A percentile compares a stretch with the other conserved stretches of the same genome.
phyloP scores from a whole-genome alignment of 495 filamentous ascomycete species.

The Penicillium flavigenum region DNA sequence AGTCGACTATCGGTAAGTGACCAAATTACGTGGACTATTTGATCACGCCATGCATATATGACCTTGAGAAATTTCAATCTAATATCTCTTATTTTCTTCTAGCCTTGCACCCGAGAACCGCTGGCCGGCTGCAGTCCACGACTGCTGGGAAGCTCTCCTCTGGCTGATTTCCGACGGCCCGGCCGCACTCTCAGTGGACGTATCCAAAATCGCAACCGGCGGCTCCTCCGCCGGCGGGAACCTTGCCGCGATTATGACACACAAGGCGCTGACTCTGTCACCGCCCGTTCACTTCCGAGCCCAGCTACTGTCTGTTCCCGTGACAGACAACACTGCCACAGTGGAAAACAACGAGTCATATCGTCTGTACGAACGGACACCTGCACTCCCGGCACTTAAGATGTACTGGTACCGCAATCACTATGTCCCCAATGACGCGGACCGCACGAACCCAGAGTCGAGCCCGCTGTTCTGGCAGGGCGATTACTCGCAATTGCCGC shows the following conservation, averaged over 20 bases:
- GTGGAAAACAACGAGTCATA: constrained; percentile 47
- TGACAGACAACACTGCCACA: constrained; percentile 56
- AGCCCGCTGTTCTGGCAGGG: constrained; percentile 53
- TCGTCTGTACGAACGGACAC: constrained; percentile 48
- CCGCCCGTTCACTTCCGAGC: constrained; percentile 45
- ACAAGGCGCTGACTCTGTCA: constrained; percentile 48
- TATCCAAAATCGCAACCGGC: constrained; percentile 49
- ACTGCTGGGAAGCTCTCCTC: constrained; percentile 57
- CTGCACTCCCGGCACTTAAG: constrained; percentile 52
- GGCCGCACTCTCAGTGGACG: constrained; percentile 42
- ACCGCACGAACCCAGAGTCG: constrained; percentile 52
- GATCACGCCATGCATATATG: constrained; percentile 14
- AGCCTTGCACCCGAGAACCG: constrained; percentile 55
- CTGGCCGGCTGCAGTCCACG: constrained; percentile 56
- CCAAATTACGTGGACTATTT: neutral
- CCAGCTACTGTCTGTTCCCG: constrained; percentile 58
- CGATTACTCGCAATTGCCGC: constrained; percentile 50
- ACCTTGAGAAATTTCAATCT: neutral
- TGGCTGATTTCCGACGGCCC: constrained; percentile 50
- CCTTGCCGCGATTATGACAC: constrained; percentile 54
- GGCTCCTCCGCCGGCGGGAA: constrained; percentile 59
- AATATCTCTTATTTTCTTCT: neutral
- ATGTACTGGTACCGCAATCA: constrained; percentile 61
- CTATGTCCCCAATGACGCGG: constrained; percentile 49
- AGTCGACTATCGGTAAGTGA: constrained; percentile 55